phyloP scores from a whole-genome alignment of 1,139 yeast genomes.

The Lodderomyces metapsilosis region DNA sequence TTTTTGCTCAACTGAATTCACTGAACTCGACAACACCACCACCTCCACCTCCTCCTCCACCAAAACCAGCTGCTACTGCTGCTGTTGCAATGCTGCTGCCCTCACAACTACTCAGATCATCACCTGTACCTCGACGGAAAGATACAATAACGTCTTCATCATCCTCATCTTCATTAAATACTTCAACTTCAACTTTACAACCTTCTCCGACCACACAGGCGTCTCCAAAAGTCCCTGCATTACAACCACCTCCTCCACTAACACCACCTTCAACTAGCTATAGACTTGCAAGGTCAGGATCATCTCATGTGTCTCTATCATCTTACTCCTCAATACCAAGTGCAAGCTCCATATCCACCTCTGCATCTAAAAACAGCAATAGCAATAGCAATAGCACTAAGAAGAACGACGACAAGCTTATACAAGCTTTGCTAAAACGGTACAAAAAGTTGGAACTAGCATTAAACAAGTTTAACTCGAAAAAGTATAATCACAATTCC shows the following conservation, averaged over 20 bases:
- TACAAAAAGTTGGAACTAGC: conserved; percentile 47
- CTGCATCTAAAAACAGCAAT: conserved; percentile 3
- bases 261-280: conserved; percentile 2
- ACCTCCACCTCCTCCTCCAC: conserved; percentile 12
- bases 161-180: conserved; percentile 1
- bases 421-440: conserved; percentile 33
- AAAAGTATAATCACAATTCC: conserved; percentile 27
- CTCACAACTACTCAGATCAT: conserved; percentile 4
- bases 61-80: too few relatives aligned
- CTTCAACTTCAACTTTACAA: conserved; percentile 5
- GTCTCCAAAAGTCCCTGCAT: conserved; percentile 2
- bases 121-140: conserved; percentile 3
- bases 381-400: conserved; percentile 4
- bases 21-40: neutral
- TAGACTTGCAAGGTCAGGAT: conserved; percentile 3
- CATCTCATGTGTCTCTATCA: conserved; percentile 3
- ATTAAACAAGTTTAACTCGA: conserved; percentile 48
- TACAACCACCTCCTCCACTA: conserved; percentile 1
- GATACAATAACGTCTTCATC: neutral
- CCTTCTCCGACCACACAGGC: conserved; percentile 1
- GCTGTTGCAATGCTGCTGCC: conserved; percentile 10
- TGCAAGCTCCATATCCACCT: conserved; percentile 4
- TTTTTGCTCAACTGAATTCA: neutral
- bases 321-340: conserved; percentile 8
- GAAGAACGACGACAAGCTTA: conserved; percentile 22